Conservation (phyloP, 228 moss, liverwort and hornwort genomes). For the Sphagnum fallax region DNA sequence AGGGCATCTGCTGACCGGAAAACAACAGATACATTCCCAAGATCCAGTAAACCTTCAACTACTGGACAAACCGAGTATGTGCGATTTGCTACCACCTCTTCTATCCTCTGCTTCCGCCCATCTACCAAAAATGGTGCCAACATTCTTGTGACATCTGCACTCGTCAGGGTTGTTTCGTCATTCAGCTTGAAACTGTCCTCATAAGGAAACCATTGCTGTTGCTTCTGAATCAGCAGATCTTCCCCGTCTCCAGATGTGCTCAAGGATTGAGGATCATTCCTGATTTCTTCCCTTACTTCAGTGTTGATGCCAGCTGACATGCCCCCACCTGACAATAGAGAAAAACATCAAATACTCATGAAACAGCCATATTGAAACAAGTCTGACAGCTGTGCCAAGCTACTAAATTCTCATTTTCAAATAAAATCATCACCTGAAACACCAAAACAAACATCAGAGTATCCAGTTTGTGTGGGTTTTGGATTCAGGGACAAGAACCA, state of each 20-base stretch:
- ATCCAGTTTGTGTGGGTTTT: neutral
- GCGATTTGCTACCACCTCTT: conserved; percentile 83
- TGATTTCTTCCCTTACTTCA: neutral
- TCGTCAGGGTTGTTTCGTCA: conserved; percentile 21
- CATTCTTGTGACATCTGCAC: conserved; percentile 56
- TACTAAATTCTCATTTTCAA: neutral
- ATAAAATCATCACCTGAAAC: neutral
- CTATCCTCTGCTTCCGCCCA: conserved; percentile 82
- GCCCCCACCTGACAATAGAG: conserved; percentile 13
- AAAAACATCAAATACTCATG: neutral
- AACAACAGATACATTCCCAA: conserved; percentile 92
- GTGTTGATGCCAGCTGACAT: conserved; percentile 5
- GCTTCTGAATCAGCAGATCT: conserved; percentile 5
- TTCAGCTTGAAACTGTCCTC: conserved; percentile 61
- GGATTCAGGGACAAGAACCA: neutral
- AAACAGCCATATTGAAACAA: neutral
- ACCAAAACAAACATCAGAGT: neutral
- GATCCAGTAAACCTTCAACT: conserved; percentile 84
- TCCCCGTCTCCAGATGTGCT: neutral
- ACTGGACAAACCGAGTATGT: conserved; percentile 80
- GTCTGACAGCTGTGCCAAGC: neutral
- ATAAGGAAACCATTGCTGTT: conserved; percentile 82
- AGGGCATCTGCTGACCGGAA: conserved; percentile 95
- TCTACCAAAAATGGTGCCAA: conserved; percentile 71
- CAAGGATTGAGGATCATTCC: neutral